Evolutionary conservation across 2,329 filamentous ascomycete species (phyloP), one percentile per base, ranked within the genome.

Genomic region (Hyphodiscus sp.): DNA sequence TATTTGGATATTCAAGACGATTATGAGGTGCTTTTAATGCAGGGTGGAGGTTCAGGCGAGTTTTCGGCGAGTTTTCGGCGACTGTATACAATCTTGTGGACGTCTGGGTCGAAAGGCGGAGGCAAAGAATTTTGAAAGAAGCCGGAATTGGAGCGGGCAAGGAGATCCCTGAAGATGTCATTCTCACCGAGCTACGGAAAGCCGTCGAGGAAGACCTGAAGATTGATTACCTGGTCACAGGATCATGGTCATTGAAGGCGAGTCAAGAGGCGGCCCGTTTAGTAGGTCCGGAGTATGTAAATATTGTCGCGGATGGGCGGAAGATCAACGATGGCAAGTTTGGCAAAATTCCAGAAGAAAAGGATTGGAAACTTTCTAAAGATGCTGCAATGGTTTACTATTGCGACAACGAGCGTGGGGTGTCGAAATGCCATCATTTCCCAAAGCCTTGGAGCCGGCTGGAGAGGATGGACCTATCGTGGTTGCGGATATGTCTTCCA

Each of bases 401-500:
- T 69, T 67, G 92, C 70, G 87, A 91, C 70, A 97, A 97, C 64
- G 91, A 97, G 76, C 0, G 89, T 95, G 6, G 90, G 91, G 91
- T 33, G 90, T 97, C 18, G 92, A 97, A 68, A 96, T 95, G 63
- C 89, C 86, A 6, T 71, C 64, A 2, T 85, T 87, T 66, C 92
- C 92, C 20, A 73, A 84, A 58, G 69, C 71, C 8, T 76, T 95
- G 20, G 79, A 81, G 47, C 71, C 79, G 13, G 70, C 70, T 8
- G 70, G 76, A 1, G 80, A 83, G 48, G 83, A 85, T 49, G 81
- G 83, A 30, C 83, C 85, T 1, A 80, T 95, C 55, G 86, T 97
- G 6, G 86, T 96, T 5, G 90, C 89, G 19, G 92, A 97, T 70
- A 95, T 97, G 88, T 87, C 82, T 46, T 96, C 89, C 55, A 97